Evolutionary conservation across 2,329 filamentous ascomycete genomes (phyloP).

Genomic region (Ceratocystis ficicola): DNA sequence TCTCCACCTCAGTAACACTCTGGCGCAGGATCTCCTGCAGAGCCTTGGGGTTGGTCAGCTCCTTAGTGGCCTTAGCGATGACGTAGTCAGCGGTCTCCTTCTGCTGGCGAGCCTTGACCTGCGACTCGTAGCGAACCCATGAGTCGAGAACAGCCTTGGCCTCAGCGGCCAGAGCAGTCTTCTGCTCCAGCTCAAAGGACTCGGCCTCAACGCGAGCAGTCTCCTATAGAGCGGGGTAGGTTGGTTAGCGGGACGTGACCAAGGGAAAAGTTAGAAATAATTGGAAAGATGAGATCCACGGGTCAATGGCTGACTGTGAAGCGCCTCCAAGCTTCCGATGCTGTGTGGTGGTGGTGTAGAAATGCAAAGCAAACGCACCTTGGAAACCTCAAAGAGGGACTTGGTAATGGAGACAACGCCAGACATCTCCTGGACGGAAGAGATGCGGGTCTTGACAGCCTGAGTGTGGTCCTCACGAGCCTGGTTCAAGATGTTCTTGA

Average conservation of each 20-base stretch:
- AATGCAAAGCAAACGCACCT: slow-evolving; percentile 48
- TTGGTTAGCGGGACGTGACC: neutral
- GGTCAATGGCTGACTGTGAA: neutral
- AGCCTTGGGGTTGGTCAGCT: slow-evolving; percentile 93
- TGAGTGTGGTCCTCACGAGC: slow-evolving; percentile 89
- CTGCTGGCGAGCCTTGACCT: slow-evolving; percentile 99
- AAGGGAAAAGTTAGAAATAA: neutral
- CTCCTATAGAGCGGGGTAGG: slow-evolving; percentile 48
- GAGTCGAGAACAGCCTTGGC: slow-evolving; percentile 93
- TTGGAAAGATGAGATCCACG: neutral
- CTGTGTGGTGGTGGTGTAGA: no score
- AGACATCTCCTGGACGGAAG: slow-evolving; percentile 86
- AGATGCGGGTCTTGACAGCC: slow-evolving; percentile 88
- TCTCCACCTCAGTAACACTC: slow-evolving; percentile 91
- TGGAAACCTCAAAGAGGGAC: slow-evolving; percentile 92
- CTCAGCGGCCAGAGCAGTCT: slow-evolving; percentile 80
- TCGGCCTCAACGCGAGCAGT: slow-evolving; percentile 91
- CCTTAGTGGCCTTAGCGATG: slow-evolving; percentile 97
- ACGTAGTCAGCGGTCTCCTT: slow-evolving; percentile 83
- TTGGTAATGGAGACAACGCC: slow-evolving; percentile 95
- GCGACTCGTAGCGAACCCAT: slow-evolving; percentile 96
- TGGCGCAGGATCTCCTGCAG: slow-evolving; percentile 97
- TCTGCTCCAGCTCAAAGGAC: slow-evolving; percentile 95
- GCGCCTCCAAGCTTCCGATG: neutral
- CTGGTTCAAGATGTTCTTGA: slow-evolving; percentile 88